Conservation (phyloP, 2,329 filamentous ascomycete species). For the Diaporthe ilicicola region DNA sequence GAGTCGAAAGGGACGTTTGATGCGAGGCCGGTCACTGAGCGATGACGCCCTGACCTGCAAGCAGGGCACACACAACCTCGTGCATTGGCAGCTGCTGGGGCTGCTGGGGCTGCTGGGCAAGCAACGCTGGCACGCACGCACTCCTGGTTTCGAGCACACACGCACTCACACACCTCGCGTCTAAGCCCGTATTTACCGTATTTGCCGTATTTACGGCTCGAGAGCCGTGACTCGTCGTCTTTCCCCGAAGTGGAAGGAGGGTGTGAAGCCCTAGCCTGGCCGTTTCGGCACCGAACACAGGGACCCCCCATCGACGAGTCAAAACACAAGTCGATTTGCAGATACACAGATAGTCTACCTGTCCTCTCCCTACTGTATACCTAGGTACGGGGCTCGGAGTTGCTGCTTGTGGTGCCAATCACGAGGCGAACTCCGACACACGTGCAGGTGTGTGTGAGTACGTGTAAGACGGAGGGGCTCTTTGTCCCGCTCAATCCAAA, state of each 20-base stretch:
- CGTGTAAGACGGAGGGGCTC: not conserved
- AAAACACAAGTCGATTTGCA: not conserved
- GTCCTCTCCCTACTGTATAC: not conserved
- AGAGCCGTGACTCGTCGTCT: not conserved
- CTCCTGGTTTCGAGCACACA: not conserved
- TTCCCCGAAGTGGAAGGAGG: not conserved
- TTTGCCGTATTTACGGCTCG: conserved; percentile 11
- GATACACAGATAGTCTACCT: not conserved
- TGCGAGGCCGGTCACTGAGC: not conserved
- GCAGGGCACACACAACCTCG: not conserved
- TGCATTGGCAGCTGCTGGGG: not conserved
- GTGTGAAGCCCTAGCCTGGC: not conserved
- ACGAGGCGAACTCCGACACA: not conserved
- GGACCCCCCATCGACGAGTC: not conserved
- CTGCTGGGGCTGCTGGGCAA: no score
- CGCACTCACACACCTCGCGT: not conserved
- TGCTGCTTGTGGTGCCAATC: not conserved
- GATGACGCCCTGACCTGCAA: conserved; percentile 11
- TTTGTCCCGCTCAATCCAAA: not conserved
- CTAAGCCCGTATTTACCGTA: conserved; percentile 19
- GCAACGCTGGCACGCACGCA: no score
- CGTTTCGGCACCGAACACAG: conserved; percentile 2
- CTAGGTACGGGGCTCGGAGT: not conserved
- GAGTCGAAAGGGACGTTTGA: not conserved
- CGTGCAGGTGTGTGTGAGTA: not conserved